Evolutionary conservation across 1,139 yeast genomes (phyloP).

Genomic region (Taphrina sp.): DNA sequence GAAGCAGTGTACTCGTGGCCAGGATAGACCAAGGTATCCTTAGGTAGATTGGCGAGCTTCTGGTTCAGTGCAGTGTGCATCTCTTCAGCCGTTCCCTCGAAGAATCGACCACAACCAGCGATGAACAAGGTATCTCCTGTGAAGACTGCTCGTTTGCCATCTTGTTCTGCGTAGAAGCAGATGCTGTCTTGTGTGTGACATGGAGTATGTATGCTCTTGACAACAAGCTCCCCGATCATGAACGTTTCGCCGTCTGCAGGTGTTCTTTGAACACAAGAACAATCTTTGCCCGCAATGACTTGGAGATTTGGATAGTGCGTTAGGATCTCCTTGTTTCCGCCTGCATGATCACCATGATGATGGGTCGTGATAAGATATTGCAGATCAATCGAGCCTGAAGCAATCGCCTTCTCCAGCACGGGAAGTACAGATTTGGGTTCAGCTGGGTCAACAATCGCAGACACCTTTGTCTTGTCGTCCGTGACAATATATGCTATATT

Average conservation of each 20-base stretch:
- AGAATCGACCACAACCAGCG: constrained; percentile 95
- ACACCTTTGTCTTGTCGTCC: constrained; percentile 64
- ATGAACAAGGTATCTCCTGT: constrained; percentile 94
- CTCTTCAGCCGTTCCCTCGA: constrained; percentile 75
- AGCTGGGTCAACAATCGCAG: constrained; percentile 89
- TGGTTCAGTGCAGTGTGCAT: constrained; percentile 71
- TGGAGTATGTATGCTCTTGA: constrained; percentile 89
- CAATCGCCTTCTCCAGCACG: constrained; percentile 46
- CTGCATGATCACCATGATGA: constrained; percentile 93
- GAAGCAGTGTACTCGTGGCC: constrained; percentile 94
- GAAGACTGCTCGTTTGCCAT: constrained; percentile 71
- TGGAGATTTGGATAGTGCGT: constrained; percentile 47
- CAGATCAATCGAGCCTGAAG: constrained; percentile 49
- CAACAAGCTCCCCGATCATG: constrained; percentile 59
- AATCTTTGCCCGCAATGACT: constrained; percentile 81
- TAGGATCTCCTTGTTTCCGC: constrained; percentile 61
- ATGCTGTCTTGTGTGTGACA: constrained; percentile 91
- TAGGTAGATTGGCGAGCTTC: constrained; percentile 60
- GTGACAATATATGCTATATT: constrained; percentile 59
- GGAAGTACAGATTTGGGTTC: constrained; percentile 62
- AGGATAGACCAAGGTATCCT: constrained; percentile 69
- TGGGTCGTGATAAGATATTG: constrained; percentile 88
- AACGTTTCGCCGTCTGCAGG: constrained; percentile 58
- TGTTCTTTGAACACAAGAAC: constrained; percentile 64
- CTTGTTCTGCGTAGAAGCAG: constrained; percentile 67